phyloP scores from a whole-genome alignment of 495 filamentous ascomycete species.

The Cetradonia linearis region DNA sequence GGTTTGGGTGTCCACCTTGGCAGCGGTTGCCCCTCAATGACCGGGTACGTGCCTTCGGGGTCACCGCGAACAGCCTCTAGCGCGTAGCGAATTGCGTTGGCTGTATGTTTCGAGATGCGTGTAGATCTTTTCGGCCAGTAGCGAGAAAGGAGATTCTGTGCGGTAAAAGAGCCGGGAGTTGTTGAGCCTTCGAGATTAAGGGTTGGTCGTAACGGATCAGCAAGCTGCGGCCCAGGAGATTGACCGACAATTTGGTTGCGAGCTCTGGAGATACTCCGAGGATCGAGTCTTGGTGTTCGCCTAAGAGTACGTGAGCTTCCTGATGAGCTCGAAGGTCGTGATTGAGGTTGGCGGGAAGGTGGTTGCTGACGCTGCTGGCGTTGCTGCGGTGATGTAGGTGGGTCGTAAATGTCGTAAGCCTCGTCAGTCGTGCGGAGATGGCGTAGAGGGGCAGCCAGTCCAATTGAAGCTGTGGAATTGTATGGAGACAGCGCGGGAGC shows the following conservation, averaged over 20 bases:
- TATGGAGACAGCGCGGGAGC: not conserved
- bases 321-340: conserved; percentile 42
- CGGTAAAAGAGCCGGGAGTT: conserved; percentile 21
- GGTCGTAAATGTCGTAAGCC: conserved; percentile 51
- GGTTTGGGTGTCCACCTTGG: conserved; percentile 49
- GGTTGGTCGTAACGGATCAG: conserved; percentile 25
- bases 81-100: conserved; percentile 76
- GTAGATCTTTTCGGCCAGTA: conserved; percentile 47
- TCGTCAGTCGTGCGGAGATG: conserved; percentile 40
- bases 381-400: conserved; percentile 44
- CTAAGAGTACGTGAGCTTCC: conserved; percentile 43
- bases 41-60: conserved; percentile 18
- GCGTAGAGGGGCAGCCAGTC: conserved; percentile 14
- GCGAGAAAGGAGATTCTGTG: conserved; percentile 27
- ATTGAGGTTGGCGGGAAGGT: conserved; percentile 29
- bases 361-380: conserved; percentile 45
- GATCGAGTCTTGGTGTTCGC: conserved; percentile 38
- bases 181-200: conserved; percentile 27
- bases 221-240: conserved; percentile 6
- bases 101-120: conserved; percentile 52
- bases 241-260: conserved; percentile 24
- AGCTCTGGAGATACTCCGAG: conserved; percentile 27
- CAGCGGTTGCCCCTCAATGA: conserved; percentile 14
- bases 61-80: conserved; percentile 68
- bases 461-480: conserved; percentile 2